A percentile compares a stretch with the other conserved stretches of the same genome.
These are phyloP conservation scores for Aspergillus sclerotioniger DNA, from an alignment of 495 filamentous ascomycete genomes.

Conservation along the genomic window DNA sequence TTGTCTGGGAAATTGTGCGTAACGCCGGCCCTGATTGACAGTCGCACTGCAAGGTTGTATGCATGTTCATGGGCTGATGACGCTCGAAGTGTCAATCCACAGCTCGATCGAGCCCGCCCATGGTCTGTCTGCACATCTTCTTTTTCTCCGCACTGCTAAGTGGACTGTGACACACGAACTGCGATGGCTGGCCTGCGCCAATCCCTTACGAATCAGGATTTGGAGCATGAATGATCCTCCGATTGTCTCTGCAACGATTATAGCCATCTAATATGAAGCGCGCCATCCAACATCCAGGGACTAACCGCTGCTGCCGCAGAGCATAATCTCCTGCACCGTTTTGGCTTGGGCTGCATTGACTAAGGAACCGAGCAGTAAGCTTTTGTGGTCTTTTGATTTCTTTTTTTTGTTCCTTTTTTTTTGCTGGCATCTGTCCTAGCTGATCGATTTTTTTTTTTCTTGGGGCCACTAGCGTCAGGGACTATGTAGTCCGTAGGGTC, in stretches of 20 bases:
- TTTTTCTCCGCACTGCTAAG: constrained; percentile 12
- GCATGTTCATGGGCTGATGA: not conserved
- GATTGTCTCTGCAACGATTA: constrained; percentile 12
- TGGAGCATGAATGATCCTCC: constrained; percentile 14
- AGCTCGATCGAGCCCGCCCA: not conserved
- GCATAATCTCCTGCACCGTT: constrained; percentile 10
- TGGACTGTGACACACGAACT: not conserved
- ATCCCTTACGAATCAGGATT: constrained; percentile 4
- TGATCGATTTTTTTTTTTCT: not conserved
- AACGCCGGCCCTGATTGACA: not conserved
- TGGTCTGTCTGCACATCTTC: constrained; percentile 3
- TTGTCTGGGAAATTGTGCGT: not conserved
- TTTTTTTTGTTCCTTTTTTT: constrained; percentile 2
- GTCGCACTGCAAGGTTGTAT: not conserved
- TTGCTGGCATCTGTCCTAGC: not conserved
- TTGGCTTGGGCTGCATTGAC: constrained; percentile 4
- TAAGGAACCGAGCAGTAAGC: not conserved
- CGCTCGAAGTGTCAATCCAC: not conserved
- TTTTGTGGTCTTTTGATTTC: not conserved
- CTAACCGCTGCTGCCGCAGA: constrained; percentile 20
- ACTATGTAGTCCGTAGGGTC: not conserved
- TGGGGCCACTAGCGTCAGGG: not conserved
- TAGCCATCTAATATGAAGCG: not conserved
- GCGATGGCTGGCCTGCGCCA: not conserved
- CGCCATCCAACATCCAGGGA: not conserved